Percentiles rank a stretch among this genome's conserved stretches.
Evolutionary conservation across 2,329 filamentous ascomycete genomes (phyloP).

Genomic region (Didymella segeticola): DNA sequence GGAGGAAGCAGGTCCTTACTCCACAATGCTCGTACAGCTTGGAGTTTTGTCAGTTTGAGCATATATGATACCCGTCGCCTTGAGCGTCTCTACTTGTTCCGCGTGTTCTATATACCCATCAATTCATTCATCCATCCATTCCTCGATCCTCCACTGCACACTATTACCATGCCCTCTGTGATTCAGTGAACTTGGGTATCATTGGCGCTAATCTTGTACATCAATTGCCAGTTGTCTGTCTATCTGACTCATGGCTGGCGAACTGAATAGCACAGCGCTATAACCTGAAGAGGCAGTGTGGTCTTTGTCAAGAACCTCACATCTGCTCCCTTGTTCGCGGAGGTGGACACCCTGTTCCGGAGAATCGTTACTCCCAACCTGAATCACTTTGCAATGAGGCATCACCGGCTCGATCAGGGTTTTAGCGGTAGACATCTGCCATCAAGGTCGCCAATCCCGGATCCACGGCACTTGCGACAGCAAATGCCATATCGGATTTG

Average conservation of each 20-base stretch:
- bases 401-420: neutral
- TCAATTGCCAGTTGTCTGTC: neutral
- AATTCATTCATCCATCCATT: neutral
- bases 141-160: too few species aligned
- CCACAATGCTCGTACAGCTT: constrained; percentile 1
- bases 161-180: neutral
- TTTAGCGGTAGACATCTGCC: constrained; percentile 1
- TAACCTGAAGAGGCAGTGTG: neutral
- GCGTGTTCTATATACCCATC: neutral
- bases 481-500: neutral
- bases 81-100: constrained; percentile 1
- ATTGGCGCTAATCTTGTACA: neutral
- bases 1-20: constrained; percentile 8
- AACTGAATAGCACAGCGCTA: neutral
- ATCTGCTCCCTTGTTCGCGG: too few species aligned
- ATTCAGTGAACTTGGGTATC: neutral
- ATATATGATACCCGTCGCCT: constrained; percentile 16
- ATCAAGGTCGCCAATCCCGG: neutral
- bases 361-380: neutral
- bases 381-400: constrained; percentile 1
- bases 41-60: constrained; percentile 1
- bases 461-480: neutral
- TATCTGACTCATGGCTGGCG: constrained; percentile 4
- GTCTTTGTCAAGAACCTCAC: too few species aligned
- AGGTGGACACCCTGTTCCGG: too few species aligned